Percentiles rank a stretch among this genome's conserved stretches.
These are phyloP conservation scores for Rhizopogon salebrosus DNA, from an alignment of 768 basidiomycete species.

Conservation along the genomic window DNA sequence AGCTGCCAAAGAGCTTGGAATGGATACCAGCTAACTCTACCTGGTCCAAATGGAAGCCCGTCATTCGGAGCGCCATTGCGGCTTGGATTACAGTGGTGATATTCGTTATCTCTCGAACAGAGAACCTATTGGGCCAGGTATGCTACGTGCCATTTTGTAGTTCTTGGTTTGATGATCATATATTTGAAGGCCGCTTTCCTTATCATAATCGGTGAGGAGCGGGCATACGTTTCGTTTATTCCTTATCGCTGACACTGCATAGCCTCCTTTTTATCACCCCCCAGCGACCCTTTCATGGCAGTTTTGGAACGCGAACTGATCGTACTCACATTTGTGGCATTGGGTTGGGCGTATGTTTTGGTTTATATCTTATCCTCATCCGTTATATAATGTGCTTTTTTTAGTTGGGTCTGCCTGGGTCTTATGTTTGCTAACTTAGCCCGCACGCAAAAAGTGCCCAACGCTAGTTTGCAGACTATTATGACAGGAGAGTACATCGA, in stretches of 20 bases:
- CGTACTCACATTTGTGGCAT: slow-evolving; percentile 42
- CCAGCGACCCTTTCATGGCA: slow-evolving; percentile 60
- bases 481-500: slow-evolving; percentile 56
- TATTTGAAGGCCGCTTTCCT: slow-evolving; percentile 53
- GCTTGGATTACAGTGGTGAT: slow-evolving; percentile 59
- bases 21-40: slow-evolving; percentile 59
- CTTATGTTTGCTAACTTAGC: slow-evolving; percentile 57
- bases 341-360: slow-evolving; percentile 58
- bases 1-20: slow-evolving; percentile 28
- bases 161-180: background rate
- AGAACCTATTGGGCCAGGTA: slow-evolving; percentile 55
- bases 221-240: no score
- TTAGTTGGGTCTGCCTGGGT: slow-evolving; percentile 63
- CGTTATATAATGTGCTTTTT: background rate
- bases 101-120: slow-evolving; percentile 49
- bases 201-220: slow-evolving; percentile 50
- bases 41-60: slow-evolving; percentile 58
- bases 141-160: background rate
- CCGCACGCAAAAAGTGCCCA: slow-evolving; percentile 37
- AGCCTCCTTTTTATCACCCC: slow-evolving; percentile 66
- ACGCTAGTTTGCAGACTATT: slow-evolving; percentile 33
- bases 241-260: slow-evolving; percentile 1
- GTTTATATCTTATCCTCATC: background rate
- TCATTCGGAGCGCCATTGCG: slow-evolving; percentile 53
- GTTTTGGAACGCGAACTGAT: slow-evolving; percentile 62